Percentiles rank a stretch among this genome's conserved stretches.
These are phyloP conservation scores for Arthrobotrys megalospora DNA, from an alignment of 2,329 filamentous ascomycete genomes.

Conservation along the genomic window DNA sequence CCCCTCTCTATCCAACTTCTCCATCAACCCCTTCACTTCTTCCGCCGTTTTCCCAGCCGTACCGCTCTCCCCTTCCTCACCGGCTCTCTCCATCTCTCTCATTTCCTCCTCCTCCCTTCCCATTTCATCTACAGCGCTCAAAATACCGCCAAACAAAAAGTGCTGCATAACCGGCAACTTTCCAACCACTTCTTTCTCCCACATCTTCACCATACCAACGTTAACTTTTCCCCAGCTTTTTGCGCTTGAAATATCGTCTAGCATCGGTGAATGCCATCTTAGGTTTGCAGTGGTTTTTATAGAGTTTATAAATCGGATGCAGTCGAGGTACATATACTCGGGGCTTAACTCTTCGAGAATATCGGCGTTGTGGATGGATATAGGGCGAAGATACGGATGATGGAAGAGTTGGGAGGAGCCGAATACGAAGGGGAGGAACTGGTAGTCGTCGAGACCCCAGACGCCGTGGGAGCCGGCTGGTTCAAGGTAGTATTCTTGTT, in stretches of 20 bases:
- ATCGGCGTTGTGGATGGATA: conserved; percentile 87
- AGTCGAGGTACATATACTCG: conserved; percentile 91
- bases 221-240: conserved; percentile 94
- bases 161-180: conserved; percentile 99
- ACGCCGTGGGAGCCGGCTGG: conserved; percentile 97
- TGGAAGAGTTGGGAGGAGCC: conserved; percentile 90
- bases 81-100: conserved; percentile 67
- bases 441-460: conserved; percentile 98
- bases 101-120: conserved; percentile 74
- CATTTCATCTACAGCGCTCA: conserved; percentile 88
- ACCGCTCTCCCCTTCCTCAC: conserved; percentile 65
- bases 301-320: conserved; percentile 93
- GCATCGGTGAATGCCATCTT: conserved; percentile 97
- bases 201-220: conserved; percentile 96
- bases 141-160: conserved; percentile 89
- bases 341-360: conserved; percentile 86
- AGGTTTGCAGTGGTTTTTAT: conserved; percentile 96
- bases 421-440: conserved; percentile 95
- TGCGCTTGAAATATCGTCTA: conserved; percentile 94
- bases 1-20: conserved; percentile 76
- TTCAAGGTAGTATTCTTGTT: conserved; percentile 95
- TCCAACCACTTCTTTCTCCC: conserved; percentile 88
- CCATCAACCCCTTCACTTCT: conserved; percentile 73
- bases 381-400: conserved; percentile 84
- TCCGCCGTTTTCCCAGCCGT: conserved; percentile 66